A percentile compares a stretch with the other conserved stretches of the same genome.
Conservation (phyloP, 805 yeast genomes). For the Ogataea paraovalis region DNA sequence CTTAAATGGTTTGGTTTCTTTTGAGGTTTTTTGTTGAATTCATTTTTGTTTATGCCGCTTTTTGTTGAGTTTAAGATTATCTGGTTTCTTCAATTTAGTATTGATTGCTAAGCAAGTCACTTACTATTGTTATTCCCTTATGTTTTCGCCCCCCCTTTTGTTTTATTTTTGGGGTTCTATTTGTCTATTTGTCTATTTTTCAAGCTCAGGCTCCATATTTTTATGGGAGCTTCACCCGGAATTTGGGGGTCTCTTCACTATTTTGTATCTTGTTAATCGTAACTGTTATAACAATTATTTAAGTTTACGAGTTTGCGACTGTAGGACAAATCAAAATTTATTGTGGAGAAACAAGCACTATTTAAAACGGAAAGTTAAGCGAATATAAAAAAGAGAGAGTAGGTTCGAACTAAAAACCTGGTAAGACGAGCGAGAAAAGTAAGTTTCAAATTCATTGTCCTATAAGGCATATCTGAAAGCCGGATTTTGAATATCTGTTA, state of each 20-base stretch:
- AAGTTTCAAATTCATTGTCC: neutral
- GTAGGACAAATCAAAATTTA: neutral
- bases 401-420: neutral
- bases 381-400: neutral
- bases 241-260: neutral
- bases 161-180: neutral
- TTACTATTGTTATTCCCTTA: too few species aligned
- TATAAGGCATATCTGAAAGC: constrained; percentile 38
- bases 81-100: too few species aligned
- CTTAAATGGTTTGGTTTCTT: too few species aligned
- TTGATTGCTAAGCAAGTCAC: too few species aligned
- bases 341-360: too few species aligned
- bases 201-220: neutral
- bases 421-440: too few species aligned
- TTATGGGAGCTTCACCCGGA: neutral
- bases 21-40: too few species aligned
- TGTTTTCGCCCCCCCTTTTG: too few species aligned
- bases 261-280: neutral
- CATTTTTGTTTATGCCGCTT: too few species aligned
- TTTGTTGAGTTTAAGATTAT: too few species aligned
- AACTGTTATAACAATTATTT: neutral
- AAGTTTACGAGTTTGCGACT: neutral
- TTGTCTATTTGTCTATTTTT: neutral
- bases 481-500: constrained; percentile 52
- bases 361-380: too few species aligned